phyloP scores from a whole-genome alignment of 2,329 filamentous ascomycete genomes.

The Aspergillus brunneoviolaceus region DNA sequence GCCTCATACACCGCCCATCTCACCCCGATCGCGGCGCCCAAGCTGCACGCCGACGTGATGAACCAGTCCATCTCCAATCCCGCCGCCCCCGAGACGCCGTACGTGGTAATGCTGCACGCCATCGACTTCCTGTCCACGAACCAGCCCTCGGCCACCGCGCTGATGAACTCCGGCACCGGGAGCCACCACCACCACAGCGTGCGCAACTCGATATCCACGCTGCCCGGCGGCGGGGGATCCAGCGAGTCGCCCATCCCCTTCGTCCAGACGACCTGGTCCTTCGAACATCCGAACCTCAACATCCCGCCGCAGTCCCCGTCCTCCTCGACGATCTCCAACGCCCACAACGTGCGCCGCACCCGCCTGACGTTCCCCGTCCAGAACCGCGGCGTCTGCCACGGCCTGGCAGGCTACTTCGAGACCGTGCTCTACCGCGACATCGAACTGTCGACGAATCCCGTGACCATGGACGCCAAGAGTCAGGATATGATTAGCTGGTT shows the following conservation, averaged over 20 bases:
- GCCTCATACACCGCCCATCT: slow-evolving; percentile 90
- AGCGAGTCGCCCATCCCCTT: slow-evolving; percentile 36
- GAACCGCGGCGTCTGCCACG: slow-evolving; percentile 81
- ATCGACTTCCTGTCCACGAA: slow-evolving; percentile 79
- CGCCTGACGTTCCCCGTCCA: slow-evolving; percentile 75
- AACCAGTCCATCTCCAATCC: slow-evolving; percentile 62
- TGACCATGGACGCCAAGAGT: slow-evolving; percentile 88
- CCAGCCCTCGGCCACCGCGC: slow-evolving; percentile 43
- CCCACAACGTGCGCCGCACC: slow-evolving; percentile 84
- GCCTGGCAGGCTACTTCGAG: slow-evolving; percentile 92
- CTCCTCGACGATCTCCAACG: slow-evolving; percentile 66
- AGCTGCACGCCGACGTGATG: slow-evolving; percentile 77
- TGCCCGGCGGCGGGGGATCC: slow-evolving; percentile 21
- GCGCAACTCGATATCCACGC: slow-evolving; percentile 29
- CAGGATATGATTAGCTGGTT: slow-evolving; percentile 99
- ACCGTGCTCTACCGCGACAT: slow-evolving; percentile 84
- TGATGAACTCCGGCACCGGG: slow-evolving; percentile 13
- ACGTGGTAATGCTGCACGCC: slow-evolving; percentile 89
- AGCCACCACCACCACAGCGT: slow-evolving; percentile 20
- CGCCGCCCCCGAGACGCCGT: slow-evolving; percentile 83
- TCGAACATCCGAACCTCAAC: slow-evolving; percentile 43
- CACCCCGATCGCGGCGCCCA: slow-evolving; percentile 86
- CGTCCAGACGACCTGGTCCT: slow-evolving; percentile 47
- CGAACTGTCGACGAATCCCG: slow-evolving; percentile 88
- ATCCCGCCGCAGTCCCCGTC: slow-evolving; percentile 34